Evolutionary conservation across 2,329 filamentous ascomycete species (phyloP), one percentile per base, ranked within the genome.

Genomic region (Neonectria faginata): DNA sequence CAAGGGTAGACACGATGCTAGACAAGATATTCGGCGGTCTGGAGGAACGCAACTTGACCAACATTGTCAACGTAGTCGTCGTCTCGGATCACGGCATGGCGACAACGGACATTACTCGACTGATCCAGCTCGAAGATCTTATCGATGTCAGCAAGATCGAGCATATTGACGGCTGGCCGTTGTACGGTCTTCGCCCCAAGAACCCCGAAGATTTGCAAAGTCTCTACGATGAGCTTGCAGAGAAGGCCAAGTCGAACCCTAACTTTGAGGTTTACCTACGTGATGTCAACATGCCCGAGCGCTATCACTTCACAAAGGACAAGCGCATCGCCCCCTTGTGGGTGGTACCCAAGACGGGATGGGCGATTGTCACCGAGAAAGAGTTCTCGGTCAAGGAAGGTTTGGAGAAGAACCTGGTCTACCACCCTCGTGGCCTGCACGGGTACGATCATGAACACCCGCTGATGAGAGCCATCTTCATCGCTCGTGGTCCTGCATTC

Each of bases 41-140:
- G 0, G 88, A 94, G 66, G 81, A 86, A 51, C 89, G 96, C 53
- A 97, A 98, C 76, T 81, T 99, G 55, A 97, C 94, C 0, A 77
- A 91, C 20, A 92, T 99, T 65, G 93, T 98, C 75, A 99, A 99
- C 70, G 86, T 99, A 8, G 89, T 99, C 36, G 86, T 99, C n/a
- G 95, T 99, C 2, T 97, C 94, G 0, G 96, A 99, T 76, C 96
- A 99, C 76, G 96, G 96, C 55, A 99, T 99, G 96, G 96, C 96
- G 1, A 97, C 94, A 0, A 98, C 96, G 0, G 92, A 94, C 64
- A 88, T 87, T 0, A 85, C 89, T 18, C 88, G 96, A 11, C 83
- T 98, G 50, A 86, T 98, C 27, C 96, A 98, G 79, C 84, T 98
- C 2, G 96, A 99, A 68, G 93, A 97, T 74, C 80, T 98, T 4